phyloP scores from a whole-genome alignment of 1,284 basidiomycete species.

The Abortiporus biennis region DNA sequence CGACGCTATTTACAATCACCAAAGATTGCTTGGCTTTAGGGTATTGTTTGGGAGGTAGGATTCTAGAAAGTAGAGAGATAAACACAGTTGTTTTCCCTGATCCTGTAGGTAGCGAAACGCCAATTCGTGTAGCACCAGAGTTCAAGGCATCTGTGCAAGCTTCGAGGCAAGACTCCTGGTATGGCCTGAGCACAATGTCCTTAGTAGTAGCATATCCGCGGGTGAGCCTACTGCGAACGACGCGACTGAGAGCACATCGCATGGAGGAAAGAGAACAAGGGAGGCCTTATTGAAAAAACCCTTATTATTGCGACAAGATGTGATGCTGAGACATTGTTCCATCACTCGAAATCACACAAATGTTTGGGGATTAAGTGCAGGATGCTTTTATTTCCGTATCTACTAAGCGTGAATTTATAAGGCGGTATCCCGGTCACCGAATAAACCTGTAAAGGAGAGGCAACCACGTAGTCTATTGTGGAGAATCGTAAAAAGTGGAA shows the following conservation, averaged over 20 bases:
- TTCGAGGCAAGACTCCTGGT: conserved; percentile 83
- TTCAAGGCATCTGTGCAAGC: conserved; percentile 73
- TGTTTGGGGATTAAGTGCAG: conserved; percentile 10
- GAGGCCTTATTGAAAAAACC: conserved; percentile 15
- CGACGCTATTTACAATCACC: conserved; percentile 83
- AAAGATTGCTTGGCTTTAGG: conserved; percentile 54
- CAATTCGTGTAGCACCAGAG: conserved; percentile 66
- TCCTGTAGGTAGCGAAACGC: conserved; percentile 90
- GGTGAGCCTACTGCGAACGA: background rate
- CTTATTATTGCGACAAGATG: too few relatives aligned
- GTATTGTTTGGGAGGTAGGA: conserved; percentile 37
- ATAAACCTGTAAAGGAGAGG: conserved; percentile 23
- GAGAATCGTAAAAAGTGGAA: conserved; percentile 25
- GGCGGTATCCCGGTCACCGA: conserved; percentile 16
- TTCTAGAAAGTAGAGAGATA: conserved; percentile 67
- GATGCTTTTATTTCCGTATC: conserved; percentile 17
- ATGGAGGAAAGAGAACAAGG: conserved; percentile 2
- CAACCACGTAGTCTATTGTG: conserved; percentile 28
- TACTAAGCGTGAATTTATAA: conserved; percentile 16
- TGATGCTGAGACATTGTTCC: conserved; percentile 1
- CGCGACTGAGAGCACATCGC: conserved; percentile 6
- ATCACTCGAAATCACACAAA: too few relatives aligned
- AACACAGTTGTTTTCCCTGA: conserved; percentile 94
- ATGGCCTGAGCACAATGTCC: conserved; percentile 63
- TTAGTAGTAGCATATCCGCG: conserved; percentile 12